Base-by-base conservation (phyloP, 78 protist species). In the Bigelowiella natans region DNA sequence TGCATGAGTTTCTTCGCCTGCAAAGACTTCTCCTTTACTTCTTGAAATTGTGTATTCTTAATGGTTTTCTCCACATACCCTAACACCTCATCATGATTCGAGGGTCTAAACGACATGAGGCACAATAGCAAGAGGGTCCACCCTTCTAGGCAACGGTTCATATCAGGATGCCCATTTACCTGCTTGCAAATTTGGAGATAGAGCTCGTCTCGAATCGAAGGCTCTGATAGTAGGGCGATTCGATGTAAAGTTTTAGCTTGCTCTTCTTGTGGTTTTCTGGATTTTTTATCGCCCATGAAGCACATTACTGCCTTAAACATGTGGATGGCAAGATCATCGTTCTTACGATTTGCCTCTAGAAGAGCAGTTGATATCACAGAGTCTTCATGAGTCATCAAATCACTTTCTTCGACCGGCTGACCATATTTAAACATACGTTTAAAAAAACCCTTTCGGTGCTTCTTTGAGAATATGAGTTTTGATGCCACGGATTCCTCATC, bases 271-370 rank as follows among this genome's bases (percentile, higher is more conserved):
- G 38, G 39, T 11, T 83, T 83, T 29, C 37, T 28, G 86, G 86
- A 83, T 28, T 83, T 83, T 3, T 34, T 29, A 34, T 83, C 86
- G 86, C 86, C 86, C 86, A 83, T 83, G 86, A 30, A 83, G 86
- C 86, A 31, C 86, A 83, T 83, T 29, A 83, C 11, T 3, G 28
- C 31, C 29, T 83, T 83, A 34, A 83, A 83, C 38, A 28, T 30
- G 39, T 83, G 86, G 29, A 83, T 83, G 29, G 86, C 86, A 29
- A 31, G 38, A 2, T 7, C 86, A 34, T 83, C 86, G 3, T 30
- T 2, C 3, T 83, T 29, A 3, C 86, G 28, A 34, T 83, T 83
- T 2, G 38, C 31, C 86, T 83, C 31, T 2, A 83, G 86, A 7
- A 83, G 86, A 83, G 86, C 2, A 29, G 28, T 83, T 11, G 28